Conservation (phyloP, 202 grass and related monocot genomes). For the Hordeum pubiflorum region DNA sequence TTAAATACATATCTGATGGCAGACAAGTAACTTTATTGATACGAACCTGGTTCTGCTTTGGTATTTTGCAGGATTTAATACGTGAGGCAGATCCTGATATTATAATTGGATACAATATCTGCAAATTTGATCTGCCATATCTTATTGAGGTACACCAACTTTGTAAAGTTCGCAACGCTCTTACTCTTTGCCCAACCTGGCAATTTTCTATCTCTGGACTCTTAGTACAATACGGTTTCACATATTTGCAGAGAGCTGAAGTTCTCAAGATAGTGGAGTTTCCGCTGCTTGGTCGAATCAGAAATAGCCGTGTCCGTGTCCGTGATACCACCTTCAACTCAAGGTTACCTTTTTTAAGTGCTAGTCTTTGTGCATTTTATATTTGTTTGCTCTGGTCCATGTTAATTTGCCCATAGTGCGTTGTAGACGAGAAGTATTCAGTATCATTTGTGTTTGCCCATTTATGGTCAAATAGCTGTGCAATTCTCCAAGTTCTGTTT, state of each 20-base stretch:
- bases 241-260: constrained; percentile 80
- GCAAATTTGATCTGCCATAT: constrained; percentile 99
- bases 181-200: constrained; percentile 9
- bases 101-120: constrained; percentile 98
- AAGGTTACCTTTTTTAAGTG: constrained; percentile 39
- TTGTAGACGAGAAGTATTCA: not conserved
- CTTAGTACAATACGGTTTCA: constrained; percentile 15
- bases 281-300: constrained; percentile 88
- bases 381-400: not conserved
- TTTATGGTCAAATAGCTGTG: constrained; percentile 14
- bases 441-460: not conserved
- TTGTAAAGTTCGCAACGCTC: not conserved
- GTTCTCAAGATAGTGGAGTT: constrained; percentile 93
- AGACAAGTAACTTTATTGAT: not conserved
- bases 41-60: constrained; percentile 11
- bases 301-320: constrained; percentile 85
- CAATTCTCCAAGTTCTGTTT: not conserved
- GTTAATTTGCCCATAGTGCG: not conserved
- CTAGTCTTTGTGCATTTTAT: constrained; percentile 8
- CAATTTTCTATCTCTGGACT: constrained; percentile 1
- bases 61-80: constrained; percentile 78
- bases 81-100: constrained; percentile 93
- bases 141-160: constrained; percentile 66
- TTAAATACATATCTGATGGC: constrained; percentile 4
- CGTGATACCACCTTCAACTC: constrained; percentile 89